Percentiles rank a stretch among this genome's conserved stretches.
Evolutionary conservation across 2,329 filamentous ascomycete genomes (phyloP).

Genomic region (Hymenoscyphus fraxineus): DNA sequence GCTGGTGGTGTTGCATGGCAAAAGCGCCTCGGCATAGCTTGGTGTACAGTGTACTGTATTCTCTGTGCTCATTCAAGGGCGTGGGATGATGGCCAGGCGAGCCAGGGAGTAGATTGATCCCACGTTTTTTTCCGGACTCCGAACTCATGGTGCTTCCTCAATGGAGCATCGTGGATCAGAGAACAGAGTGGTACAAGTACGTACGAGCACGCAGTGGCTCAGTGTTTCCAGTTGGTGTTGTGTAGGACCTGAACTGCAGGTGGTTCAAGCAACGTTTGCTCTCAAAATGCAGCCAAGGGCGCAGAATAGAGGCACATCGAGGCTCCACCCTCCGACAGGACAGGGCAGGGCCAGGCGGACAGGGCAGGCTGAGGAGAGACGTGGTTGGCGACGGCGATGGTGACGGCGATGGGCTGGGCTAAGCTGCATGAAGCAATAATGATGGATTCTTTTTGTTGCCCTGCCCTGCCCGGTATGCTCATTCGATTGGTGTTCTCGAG

Average conservation of each 20-base stretch:
- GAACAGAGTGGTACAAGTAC: neutral
- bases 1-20: neutral
- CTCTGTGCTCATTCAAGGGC: neutral
- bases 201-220: neutral
- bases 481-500: neutral
- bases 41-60: neutral
- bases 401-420: neutral
- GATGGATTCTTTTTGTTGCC: neutral
- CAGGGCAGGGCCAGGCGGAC: neutral
- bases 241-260: no score
- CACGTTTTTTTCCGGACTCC: conserved; percentile 1
- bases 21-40: neutral
- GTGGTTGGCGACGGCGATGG: no score
- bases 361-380: neutral
- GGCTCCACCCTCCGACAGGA: neutral
- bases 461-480: neutral
- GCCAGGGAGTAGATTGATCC: neutral
- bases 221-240: neutral
- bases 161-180: neutral
- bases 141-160: neutral
- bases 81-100: neutral
- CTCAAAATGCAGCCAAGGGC: neutral
- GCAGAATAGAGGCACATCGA: neutral
- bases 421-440: neutral
- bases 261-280: neutral